phyloP scores from a whole-genome alignment of 768 basidiomycete genomes.

The Boletus tomentosulus region DNA sequence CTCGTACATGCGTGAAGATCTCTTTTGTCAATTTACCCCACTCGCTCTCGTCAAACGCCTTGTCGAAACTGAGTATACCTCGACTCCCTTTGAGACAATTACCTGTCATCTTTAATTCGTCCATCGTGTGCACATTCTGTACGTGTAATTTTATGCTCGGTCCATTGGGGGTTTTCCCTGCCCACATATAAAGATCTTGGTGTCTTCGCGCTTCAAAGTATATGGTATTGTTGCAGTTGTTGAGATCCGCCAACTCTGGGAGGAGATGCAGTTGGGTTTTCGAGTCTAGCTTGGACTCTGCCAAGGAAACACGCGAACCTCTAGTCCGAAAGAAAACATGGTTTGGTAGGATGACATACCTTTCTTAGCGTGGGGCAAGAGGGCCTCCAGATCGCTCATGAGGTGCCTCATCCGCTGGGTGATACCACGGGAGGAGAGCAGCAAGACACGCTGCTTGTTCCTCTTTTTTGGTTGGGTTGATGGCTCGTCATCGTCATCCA shows the following conservation, averaged over 20 bases:
- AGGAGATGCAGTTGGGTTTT: slow-evolving; percentile 90
- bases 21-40: slow-evolving; percentile 89
- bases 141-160: slow-evolving; percentile 97
- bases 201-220: slow-evolving; percentile 97
- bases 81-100: slow-evolving; percentile 96
- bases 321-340: neutral
- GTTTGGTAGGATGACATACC: slow-evolving; percentile 48
- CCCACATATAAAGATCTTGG: slow-evolving; percentile 96
- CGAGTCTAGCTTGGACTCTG: slow-evolving; percentile 96
- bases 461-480: slow-evolving; percentile 48
- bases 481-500: slow-evolving; percentile 56
- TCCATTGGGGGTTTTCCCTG: slow-evolving; percentile 94
- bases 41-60: slow-evolving; percentile 82
- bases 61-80: slow-evolving; percentile 89
- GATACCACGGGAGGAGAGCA: slow-evolving; percentile 90
- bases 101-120: slow-evolving; percentile 98
- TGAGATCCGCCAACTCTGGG: slow-evolving; percentile 93
- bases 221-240: slow-evolving; percentile 95
- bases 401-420: slow-evolving; percentile 97
- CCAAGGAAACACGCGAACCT: neutral
- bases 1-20: slow-evolving; percentile 83
- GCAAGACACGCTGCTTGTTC: slow-evolving; percentile 93
- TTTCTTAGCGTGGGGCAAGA: slow-evolving; percentile 95
- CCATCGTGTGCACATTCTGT: slow-evolving; percentile 99
- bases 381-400: slow-evolving; percentile 87